Percentiles rank a stretch among this genome's conserved stretches.
These are phyloP conservation scores for Saksenaea vasiformis DNA, from an alignment of 371 early-diverging fungal genomes.

Conservation along the genomic window DNA sequence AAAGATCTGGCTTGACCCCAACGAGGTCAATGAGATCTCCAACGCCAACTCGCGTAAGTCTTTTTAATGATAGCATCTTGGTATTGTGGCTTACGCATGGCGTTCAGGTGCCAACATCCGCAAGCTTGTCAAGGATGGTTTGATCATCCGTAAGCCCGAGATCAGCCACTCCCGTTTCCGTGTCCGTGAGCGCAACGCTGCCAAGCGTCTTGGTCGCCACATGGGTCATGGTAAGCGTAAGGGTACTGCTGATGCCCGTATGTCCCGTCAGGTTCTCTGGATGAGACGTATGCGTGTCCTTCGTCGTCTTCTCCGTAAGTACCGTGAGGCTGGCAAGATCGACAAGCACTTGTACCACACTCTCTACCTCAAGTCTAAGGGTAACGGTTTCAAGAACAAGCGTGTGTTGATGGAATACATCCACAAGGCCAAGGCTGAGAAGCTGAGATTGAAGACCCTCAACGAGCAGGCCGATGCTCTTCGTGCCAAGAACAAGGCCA, in stretches of 20 bases:
- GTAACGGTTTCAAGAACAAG: slow-evolving; percentile 99
- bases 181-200: slow-evolving; percentile 89
- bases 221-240: slow-evolving; percentile 97
- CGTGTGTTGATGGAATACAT: slow-evolving; percentile 99
- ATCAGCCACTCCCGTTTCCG: slow-evolving; percentile 95
- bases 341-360: slow-evolving; percentile 98
- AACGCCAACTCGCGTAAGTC: slow-evolving; percentile 97
- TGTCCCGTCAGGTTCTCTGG: slow-evolving; percentile 97
- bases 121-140: slow-evolving; percentile 96
- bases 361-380: slow-evolving; percentile 99
- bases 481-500: slow-evolving; percentile 94
- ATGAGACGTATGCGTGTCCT: slow-evolving; percentile 99
- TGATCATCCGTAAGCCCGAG: slow-evolving; percentile 97
- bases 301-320: slow-evolving; percentile 96
- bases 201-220: slow-evolving; percentile 99
- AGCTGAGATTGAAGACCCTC: slow-evolving; percentile 92
- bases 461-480: slow-evolving; percentile 99
- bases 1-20: slow-evolving; percentile 99
- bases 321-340: slow-evolving; percentile 97
- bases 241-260: slow-evolving; percentile 99
- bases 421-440: slow-evolving; percentile 99
- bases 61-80: not conserved
- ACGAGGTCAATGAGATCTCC: slow-evolving; percentile 94
- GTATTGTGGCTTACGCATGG: not conserved
- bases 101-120: slow-evolving; percentile 91